These are phyloP conservation scores for Miscanthus lutarioriparius DNA, from an alignment of 176 grass and related monocot genomes.

Conservation along the genomic window DNA sequence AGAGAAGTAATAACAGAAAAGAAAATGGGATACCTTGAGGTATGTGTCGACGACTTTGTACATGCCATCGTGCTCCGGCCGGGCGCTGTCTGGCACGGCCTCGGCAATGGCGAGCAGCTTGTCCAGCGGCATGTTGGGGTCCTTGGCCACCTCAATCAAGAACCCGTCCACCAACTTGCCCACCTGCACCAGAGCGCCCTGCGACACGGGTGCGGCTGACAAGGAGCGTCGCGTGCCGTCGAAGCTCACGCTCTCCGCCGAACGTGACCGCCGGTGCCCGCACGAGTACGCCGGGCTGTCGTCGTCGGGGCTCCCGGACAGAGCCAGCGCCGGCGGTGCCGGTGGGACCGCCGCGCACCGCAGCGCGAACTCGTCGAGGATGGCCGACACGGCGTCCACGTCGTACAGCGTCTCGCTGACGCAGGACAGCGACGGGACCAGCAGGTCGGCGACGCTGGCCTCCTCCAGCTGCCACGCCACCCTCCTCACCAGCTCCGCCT, in stretches of 20 bases:
- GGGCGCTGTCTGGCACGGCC: constrained; percentile 65
- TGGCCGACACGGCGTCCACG: constrained; percentile 55
- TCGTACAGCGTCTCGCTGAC: constrained; percentile 59
- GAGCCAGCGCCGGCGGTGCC: neutral
- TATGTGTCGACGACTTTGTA: constrained; percentile 91
- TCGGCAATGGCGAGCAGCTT: constrained; percentile 84
- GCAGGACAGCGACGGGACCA: constrained; percentile 64
- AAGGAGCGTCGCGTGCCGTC: constrained; percentile 68
- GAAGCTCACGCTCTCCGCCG: constrained; percentile 79
- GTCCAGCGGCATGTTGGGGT: constrained; percentile 67
- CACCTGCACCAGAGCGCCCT: constrained; percentile 57
- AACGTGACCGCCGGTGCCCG: constrained; percentile 71
- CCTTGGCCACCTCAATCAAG: constrained; percentile 62
- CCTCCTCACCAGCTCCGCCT: constrained; percentile 59
- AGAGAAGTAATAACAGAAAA: neutral
- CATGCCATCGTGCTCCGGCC: constrained; percentile 79
- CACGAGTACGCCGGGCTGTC: constrained; percentile 46
- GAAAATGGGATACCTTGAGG: constrained; percentile 57
- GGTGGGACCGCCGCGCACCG: constrained; percentile 38
- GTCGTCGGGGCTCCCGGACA: constrained; percentile 41
- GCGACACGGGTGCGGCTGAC: constrained; percentile 69
- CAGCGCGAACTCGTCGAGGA: constrained; percentile 85
- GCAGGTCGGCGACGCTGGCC: constrained; percentile 59
- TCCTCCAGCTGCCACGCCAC: constrained; percentile 84
- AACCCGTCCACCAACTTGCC: constrained; percentile 77